Evolutionary conservation across 768 basidiomycete species (phyloP).

Genomic region (Auriscalpium vulgare): DNA sequence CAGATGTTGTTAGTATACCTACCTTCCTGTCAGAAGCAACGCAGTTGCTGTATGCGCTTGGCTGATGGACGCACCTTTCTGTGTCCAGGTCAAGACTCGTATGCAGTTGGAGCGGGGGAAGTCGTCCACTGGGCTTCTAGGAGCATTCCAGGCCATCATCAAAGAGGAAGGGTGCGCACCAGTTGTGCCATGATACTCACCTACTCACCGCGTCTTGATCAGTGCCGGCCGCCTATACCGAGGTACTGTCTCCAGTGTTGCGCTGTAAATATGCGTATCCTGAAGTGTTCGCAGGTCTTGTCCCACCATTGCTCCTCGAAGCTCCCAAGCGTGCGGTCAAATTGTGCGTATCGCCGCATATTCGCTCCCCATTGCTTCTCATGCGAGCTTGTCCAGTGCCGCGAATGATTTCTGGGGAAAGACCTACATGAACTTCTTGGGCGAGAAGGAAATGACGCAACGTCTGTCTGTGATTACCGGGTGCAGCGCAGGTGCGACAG

Average conservation of each 20-base stretch:
- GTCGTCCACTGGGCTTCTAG: conserved; percentile 65
- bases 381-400: conserved; percentile 32
- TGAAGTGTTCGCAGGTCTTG: conserved; percentile 48
- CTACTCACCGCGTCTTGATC: conserved; percentile 2
- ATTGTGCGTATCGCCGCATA: conserved; percentile 44
- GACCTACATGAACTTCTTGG: conserved; percentile 51
- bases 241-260: conserved; percentile 35
- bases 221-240: conserved; percentile 83
- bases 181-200: conserved; percentile 7
- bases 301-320: conserved; percentile 92
- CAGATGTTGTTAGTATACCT: conserved; percentile 73
- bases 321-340: conserved; percentile 98
- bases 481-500: conserved; percentile 91
- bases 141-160: conserved; percentile 77
- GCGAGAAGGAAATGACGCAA: conserved; percentile 82
- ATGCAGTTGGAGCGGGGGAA: conserved; percentile 95
- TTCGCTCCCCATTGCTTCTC: not conserved
- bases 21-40: not conserved
- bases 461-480: conserved; percentile 84
- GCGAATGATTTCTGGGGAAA: conserved; percentile 97
- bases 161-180: conserved; percentile 78
- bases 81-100: conserved; percentile 84
- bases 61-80: conserved; percentile 2
- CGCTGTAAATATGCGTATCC: not conserved
- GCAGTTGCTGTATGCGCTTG: not conserved